Evolutionary conservation across 495 filamentous ascomycete species (phyloP), one percentile per base, ranked within the genome.

Genomic region (Daldinia loculata): DNA sequence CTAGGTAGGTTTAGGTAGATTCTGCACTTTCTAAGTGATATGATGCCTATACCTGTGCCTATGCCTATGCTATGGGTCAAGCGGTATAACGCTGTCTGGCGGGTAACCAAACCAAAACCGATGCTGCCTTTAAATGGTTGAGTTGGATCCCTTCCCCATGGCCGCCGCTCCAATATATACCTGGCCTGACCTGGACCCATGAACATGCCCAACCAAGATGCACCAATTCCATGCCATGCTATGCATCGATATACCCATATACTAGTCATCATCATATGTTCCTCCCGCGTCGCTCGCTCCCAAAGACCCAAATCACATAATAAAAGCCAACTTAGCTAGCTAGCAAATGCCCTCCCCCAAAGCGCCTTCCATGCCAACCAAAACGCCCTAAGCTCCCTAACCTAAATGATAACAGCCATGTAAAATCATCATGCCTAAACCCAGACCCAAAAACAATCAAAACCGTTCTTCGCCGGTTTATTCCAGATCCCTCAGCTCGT

Each of bases 401-500:
- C 0, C 6, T 22, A 48, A 48, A 48, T 6, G 43, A 48, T 22
- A 9, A 22, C 1, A 48, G 6, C 12, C 6, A 52, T 5, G 8
- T 6, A 55, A 7, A 6, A 12, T 5, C 34, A 24, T 41, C 4
- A 8, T 41, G 19, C 48, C 34, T 15, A 5, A 53, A 52, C 24
- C 48, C 19, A 14, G 15, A 39, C 17, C 29, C 14, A 26, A 15
- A 56, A 36, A 6, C 15, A 36, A 32, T 32, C 1, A 15, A 56
- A 55, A 3, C 36, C 17, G 3, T 30, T 7, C 59, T 24, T 17
- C 24, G 36, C 27, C 22, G 15, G 12, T 41, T 38, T 55, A 66
- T 19, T 65, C 22, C 14, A 81, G 63, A 52, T 85, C 79, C 61
- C 82, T 78, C 34, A 91, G 71, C 26, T 93, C 89, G 30, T 89